phyloP scores from a whole-genome alignment of 352 stramenopile genomes.

The Globisporangium nodosum region DNA sequence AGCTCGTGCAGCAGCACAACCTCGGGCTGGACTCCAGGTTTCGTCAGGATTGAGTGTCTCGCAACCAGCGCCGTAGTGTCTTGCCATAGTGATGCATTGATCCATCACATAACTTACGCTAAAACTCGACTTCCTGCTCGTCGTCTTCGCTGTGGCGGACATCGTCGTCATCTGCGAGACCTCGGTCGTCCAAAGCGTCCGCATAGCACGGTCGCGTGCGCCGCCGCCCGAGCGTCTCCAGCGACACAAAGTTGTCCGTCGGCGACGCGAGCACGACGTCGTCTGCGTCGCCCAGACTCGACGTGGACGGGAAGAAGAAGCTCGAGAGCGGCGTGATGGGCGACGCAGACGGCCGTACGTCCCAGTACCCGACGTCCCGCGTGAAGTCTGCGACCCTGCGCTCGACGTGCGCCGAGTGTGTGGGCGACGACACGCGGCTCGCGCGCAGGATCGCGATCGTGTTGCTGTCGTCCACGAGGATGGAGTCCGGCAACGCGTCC shows the following conservation, averaged over 20 bases:
- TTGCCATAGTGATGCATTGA: too few relatives aligned
- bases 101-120: too few relatives aligned
- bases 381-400: conserved; percentile 42
- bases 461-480: conserved; percentile 31
- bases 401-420: conserved; percentile 14
- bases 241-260: conserved; percentile 34
- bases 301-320: conserved; percentile 21
- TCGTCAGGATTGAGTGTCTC: too few relatives aligned
- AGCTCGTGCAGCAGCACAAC: too few relatives aligned
- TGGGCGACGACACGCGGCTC: conserved; percentile 30
- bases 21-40: too few relatives aligned
- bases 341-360: conserved; percentile 37
- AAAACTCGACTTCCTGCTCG: conserved; percentile 15
- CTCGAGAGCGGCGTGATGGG: conserved; percentile 43
- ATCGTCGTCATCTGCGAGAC: conserved; percentile 1
- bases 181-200: conserved; percentile 8
- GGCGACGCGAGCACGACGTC: conserved; percentile 10
- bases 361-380: conserved; percentile 38
- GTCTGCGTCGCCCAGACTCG: conserved; percentile 6
- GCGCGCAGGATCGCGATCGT: conserved; percentile 44
- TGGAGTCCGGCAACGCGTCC: conserved; percentile 26
- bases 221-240: conserved; percentile 24
- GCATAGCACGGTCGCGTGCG: conserved; percentile 11
- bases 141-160: conserved; percentile 3
- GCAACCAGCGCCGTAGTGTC: too few relatives aligned